Percentiles rank a stretch among this genome's conserved stretches.
Conservation (phyloP, 495 filamentous ascomycete genomes). For the Oidiodendron maius region DNA sequence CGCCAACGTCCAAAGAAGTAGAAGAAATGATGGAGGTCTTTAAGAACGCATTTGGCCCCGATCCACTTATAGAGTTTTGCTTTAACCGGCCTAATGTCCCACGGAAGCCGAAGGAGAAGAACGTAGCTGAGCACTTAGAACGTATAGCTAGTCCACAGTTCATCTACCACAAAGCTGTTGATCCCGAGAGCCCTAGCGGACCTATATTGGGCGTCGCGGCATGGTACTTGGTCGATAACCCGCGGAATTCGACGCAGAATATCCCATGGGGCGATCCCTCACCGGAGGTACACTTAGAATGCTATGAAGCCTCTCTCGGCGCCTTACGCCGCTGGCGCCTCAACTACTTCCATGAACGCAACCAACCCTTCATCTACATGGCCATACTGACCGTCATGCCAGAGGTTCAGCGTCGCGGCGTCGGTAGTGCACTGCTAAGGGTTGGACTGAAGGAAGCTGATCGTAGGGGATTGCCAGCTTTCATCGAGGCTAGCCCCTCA, state of each 20-base stretch:
- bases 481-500: slow-evolving; percentile 5
- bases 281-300: slow-evolving; percentile 2
- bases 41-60: slow-evolving; percentile 6
- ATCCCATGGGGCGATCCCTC: slow-evolving; percentile 7
- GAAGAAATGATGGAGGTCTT: slow-evolving; percentile 6
- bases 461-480: neutral
- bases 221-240: slow-evolving; percentile 2
- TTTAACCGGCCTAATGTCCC: slow-evolving; percentile 4
- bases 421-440: slow-evolving; percentile 4
- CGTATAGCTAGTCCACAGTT: slow-evolving; percentile 4
- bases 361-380: slow-evolving; percentile 4
- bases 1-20: neutral
- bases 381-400: slow-evolving; percentile 1
- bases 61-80: slow-evolving; percentile 7
- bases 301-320: slow-evolving; percentile 8
- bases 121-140: slow-evolving; percentile 1
- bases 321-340: slow-evolving; percentile 3
- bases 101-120: neutral
- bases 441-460: slow-evolving; percentile 3
- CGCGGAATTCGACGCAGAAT: slow-evolving; percentile 1
- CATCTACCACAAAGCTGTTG: slow-evolving; percentile 2
- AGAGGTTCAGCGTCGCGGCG: slow-evolving; percentile 2
- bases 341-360: neutral
- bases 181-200: neutral
- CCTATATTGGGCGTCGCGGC: slow-evolving; percentile 4